Percentiles rank a stretch among this genome's conserved stretches.
phyloP scores from a whole-genome alignment of 345 rosid species.

The Eutrema heterophyllum region DNA sequence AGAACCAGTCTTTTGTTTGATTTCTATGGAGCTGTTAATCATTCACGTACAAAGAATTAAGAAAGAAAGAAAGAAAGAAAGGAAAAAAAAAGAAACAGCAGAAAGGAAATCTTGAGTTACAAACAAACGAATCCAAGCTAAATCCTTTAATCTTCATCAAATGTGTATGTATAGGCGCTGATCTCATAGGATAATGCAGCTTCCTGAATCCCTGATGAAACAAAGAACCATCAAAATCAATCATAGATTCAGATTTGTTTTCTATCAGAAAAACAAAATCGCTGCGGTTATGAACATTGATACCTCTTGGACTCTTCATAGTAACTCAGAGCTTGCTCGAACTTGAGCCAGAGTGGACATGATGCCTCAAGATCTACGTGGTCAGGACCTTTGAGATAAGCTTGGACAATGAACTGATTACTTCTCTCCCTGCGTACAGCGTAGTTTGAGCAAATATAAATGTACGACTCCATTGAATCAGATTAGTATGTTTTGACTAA shows the following conservation, averaged over 20 bases:
- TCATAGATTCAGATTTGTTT: not conserved
- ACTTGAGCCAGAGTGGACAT: conserved; percentile 66
- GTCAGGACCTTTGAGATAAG: conserved; percentile 66
- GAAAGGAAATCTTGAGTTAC: not conserved
- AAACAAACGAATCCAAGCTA: conserved; percentile 1
- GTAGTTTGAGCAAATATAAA: not conserved
- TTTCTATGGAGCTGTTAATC: not conserved
- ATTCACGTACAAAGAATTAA: conserved; percentile 10
- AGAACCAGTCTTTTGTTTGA: conserved; percentile 9
- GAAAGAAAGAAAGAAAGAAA: not conserved
- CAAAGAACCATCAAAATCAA: not conserved
- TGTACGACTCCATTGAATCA: not conserved
- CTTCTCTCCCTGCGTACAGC: conserved; percentile 51
- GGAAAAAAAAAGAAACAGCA: not conserved
- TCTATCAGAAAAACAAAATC: not conserved
- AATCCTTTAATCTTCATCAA: not conserved
- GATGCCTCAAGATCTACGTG: conserved; percentile 50
- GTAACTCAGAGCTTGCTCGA: conserved; percentile 68
- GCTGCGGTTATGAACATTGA: not conserved
- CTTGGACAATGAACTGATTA: conserved; percentile 74
- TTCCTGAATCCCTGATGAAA: conserved; percentile 45
- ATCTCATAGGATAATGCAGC: conserved; percentile 57
- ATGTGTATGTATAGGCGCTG: not conserved
- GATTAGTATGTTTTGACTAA: not conserved
- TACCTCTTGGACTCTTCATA: conserved; percentile 64